A percentile compares a stretch with the other conserved stretches of the same genome.
phyloP scores from a whole-genome alignment of 2,329 filamentous ascomycete genomes.

The Colletotrichum destructivum region DNA sequence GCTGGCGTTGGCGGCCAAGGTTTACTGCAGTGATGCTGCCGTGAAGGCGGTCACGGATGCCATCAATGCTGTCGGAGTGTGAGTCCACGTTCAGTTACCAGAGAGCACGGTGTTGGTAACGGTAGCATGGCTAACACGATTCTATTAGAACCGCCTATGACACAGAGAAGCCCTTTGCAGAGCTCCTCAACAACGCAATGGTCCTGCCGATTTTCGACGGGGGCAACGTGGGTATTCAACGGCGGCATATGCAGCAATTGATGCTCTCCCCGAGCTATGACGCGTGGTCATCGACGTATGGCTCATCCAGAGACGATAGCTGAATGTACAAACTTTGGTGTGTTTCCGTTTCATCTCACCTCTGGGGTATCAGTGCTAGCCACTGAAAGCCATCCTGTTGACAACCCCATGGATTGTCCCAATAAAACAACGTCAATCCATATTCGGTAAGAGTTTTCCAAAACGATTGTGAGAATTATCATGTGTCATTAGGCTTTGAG shows the following conservation, averaged over 20 bases:
- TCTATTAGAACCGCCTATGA: conserved; percentile 7
- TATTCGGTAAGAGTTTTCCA: too few relatives aligned
- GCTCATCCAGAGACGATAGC: background rate
- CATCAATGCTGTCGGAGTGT: conserved; percentile 68
- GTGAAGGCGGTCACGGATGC: conserved; percentile 64
- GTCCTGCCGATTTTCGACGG: conserved; percentile 42
- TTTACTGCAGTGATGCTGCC: conserved; percentile 65
- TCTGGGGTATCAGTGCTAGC: too few relatives aligned
- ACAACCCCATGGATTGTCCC: too few relatives aligned
- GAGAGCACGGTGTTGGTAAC: rapidly evolving
- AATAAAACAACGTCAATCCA: too few relatives aligned
- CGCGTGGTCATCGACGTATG: conserved; percentile 13
- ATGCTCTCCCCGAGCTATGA: conserved; percentile 22
- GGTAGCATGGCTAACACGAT: background rate
- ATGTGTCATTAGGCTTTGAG: too few relatives aligned
- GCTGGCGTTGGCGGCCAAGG: conserved; percentile 64
- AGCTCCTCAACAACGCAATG: conserved; percentile 26
- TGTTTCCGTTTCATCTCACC: too few relatives aligned
- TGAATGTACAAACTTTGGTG: too few relatives aligned
- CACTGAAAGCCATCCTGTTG: too few relatives aligned
- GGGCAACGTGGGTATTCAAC: conserved; percentile 40
- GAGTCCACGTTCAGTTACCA: conserved; percentile 38
- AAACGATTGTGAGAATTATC: too few relatives aligned
- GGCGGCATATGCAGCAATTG: conserved; percentile 33
- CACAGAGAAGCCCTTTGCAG: background rate